Percentiles rank a stretch among this genome's conserved stretches.
These are phyloP conservation scores for Entomortierella beljakovae DNA, from an alignment of 192 early-diverging fungal species.

Conservation along the genomic window DNA sequence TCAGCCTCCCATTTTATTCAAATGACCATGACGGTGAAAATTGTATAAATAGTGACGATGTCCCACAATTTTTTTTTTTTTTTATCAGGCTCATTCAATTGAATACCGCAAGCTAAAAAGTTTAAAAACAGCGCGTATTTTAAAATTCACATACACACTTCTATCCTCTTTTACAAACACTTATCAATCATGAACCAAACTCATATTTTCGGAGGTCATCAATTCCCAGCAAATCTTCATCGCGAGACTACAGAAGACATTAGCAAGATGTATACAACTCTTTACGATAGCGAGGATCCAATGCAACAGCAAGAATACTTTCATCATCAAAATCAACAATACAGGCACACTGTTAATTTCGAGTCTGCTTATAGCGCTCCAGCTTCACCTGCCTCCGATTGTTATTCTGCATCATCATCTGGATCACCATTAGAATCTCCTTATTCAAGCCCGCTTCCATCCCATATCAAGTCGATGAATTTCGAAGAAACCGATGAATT, in stretches of 20 bases:
- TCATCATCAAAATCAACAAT: background rate
- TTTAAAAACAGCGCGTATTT: too few species aligned
- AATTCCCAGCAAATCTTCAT: background rate
- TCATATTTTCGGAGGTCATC: slow-evolving; percentile 6
- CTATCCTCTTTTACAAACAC: background rate
- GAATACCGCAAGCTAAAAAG: too few species aligned
- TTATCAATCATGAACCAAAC: background rate
- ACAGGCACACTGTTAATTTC: background rate
- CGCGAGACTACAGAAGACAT: slow-evolving; percentile 28
- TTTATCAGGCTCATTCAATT: background rate
- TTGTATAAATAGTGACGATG: background rate
- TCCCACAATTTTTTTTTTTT: background rate
- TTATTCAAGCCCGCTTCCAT: slow-evolving; percentile 15
- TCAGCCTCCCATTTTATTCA: background rate
- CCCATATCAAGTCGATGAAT: slow-evolving; percentile 17
- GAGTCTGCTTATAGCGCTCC: background rate
- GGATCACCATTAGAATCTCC: slow-evolving; percentile 4
- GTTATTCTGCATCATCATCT: slow-evolving; percentile 18
- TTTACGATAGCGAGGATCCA: slow-evolving; percentile 30
- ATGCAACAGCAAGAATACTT: slow-evolving; percentile 20
- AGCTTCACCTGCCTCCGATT: slow-evolving; percentile 14
- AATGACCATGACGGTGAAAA: background rate
- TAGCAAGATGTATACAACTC: slow-evolving; percentile 40
- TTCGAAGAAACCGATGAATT: slow-evolving; percentile 21
- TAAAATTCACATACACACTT: background rate